Evolutionary conservation across 371 early-diverging fungal genomes (phyloP).

Genomic region (Batkoa obscura): DNA sequence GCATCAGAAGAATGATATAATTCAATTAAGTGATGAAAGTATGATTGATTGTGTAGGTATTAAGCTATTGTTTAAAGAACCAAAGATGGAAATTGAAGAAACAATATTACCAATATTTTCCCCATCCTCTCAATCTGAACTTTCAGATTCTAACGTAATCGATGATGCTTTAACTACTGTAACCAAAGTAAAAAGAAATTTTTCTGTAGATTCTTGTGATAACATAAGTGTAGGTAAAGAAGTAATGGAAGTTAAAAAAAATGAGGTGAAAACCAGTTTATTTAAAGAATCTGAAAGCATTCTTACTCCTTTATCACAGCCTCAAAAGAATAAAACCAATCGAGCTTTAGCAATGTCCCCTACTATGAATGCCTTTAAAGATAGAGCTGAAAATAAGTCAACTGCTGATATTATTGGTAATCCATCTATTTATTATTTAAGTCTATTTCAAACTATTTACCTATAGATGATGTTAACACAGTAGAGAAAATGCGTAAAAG

Average conservation of each 20-base stretch:
- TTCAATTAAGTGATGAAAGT: background rate
- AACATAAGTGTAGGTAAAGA: background rate
- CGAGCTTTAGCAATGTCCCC: background rate
- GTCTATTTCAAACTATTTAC: background rate
- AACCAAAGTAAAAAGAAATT: background rate
- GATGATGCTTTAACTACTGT: background rate
- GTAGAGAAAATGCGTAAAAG: background rate
- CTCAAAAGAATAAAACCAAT: background rate
- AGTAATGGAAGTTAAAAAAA: too few species aligned
- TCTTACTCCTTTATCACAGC: too few species aligned
- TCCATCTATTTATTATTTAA: background rate
- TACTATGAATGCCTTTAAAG: background rate
- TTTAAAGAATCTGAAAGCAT: too few species aligned
- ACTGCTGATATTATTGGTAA: background rate
- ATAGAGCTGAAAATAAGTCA: background rate
- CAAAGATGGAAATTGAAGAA: background rate
- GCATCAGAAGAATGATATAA: background rate
- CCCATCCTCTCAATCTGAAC: too few species aligned
- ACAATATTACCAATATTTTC: too few species aligned
- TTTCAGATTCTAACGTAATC: too few species aligned
- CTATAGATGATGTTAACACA: background rate
- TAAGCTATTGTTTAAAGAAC: background rate
- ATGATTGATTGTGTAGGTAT: conserved; percentile 2
- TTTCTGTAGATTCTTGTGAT: background rate
- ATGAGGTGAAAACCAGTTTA: too few species aligned